Evolutionary conservation across 106 monocot species (phyloP).

Genomic region (Vanilla planifolia): DNA sequence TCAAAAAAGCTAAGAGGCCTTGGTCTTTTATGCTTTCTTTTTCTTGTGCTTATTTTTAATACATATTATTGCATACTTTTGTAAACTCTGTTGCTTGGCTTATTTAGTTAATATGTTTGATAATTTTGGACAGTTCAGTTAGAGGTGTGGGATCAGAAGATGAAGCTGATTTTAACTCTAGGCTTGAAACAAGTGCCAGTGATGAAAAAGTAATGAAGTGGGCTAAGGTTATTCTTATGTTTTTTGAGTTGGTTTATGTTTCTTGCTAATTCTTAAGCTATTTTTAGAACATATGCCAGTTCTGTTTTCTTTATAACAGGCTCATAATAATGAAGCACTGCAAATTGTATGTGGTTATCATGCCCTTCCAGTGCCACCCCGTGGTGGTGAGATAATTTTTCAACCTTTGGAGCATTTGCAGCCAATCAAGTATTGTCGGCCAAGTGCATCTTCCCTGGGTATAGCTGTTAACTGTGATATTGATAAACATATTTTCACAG

Average conservation of each 20-base stretch:
- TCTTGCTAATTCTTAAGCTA: background rate
- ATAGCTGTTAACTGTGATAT: slow-evolving; percentile 19
- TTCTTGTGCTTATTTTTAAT: background rate
- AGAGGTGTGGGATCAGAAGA: slow-evolving; percentile 70
- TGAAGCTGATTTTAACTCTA: slow-evolving; percentile 54
- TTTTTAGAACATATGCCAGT: background rate
- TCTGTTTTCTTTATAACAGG: slow-evolving; percentile 29
- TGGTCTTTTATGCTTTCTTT: background rate
- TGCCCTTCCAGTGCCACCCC: slow-evolving; percentile 59
- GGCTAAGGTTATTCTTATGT: slow-evolving; percentile 71
- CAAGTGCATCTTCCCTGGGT: slow-evolving; percentile 37
- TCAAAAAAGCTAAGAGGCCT: background rate
- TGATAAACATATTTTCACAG: slow-evolving; percentile 28
- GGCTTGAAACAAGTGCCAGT: slow-evolving; percentile 42
- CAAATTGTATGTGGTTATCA: slow-evolving; percentile 91
- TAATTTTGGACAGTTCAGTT: slow-evolving; percentile 83
- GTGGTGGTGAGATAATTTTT: slow-evolving; percentile 81
- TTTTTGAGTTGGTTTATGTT: slow-evolving; percentile 1
- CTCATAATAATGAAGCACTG: slow-evolving; percentile 72
- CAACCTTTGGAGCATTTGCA: slow-evolving; percentile 89
- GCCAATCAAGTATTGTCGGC: slow-evolving; percentile 67
- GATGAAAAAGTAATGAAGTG: slow-evolving; percentile 90
- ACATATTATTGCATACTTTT: background rate
- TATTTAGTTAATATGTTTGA: slow-evolving; percentile 11
- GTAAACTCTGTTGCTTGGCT: background rate